These are phyloP conservation scores for Lipomyces kockii DNA, from an alignment of 805 yeast species.

Conservation along the genomic window DNA sequence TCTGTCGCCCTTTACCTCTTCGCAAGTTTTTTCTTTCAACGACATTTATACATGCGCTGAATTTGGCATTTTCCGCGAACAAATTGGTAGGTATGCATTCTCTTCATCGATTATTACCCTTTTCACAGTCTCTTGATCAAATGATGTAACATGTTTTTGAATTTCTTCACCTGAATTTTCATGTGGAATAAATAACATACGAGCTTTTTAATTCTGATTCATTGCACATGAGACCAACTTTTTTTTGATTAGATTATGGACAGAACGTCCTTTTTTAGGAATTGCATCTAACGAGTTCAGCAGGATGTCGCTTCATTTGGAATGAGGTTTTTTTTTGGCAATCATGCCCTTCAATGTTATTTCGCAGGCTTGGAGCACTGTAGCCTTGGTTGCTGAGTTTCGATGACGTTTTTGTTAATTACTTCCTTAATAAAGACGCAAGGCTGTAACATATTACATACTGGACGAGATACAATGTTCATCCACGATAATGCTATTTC, in stretches of 20 bases:
- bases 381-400: too few relatives aligned
- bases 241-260: not conserved
- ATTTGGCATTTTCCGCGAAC: too few relatives aligned
- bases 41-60: too few relatives aligned
- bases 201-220: constrained; percentile 54
- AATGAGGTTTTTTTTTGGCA: not conserved
- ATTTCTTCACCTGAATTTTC: constrained; percentile 50
- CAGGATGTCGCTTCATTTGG: not conserved
- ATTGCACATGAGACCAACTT: not conserved
- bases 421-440: too few relatives aligned
- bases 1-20: too few relatives aligned
- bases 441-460: too few relatives aligned
- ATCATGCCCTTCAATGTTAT: too few relatives aligned
- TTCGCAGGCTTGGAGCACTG: too few relatives aligned
- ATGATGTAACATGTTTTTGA: constrained; percentile 48
- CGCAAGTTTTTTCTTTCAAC: too few relatives aligned
- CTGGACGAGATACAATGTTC: not conserved
- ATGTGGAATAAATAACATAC: constrained; percentile 44
- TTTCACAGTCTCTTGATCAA: constrained; percentile 16
- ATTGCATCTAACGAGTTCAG: not conserved
- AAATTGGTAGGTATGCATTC: too few relatives aligned
- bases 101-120: not conserved
- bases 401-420: too few relatives aligned
- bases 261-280: not conserved
- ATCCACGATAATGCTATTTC: not conserved